Conservation (phyloP, 768 basidiomycete species). For the Lactarius vividus region DNA sequence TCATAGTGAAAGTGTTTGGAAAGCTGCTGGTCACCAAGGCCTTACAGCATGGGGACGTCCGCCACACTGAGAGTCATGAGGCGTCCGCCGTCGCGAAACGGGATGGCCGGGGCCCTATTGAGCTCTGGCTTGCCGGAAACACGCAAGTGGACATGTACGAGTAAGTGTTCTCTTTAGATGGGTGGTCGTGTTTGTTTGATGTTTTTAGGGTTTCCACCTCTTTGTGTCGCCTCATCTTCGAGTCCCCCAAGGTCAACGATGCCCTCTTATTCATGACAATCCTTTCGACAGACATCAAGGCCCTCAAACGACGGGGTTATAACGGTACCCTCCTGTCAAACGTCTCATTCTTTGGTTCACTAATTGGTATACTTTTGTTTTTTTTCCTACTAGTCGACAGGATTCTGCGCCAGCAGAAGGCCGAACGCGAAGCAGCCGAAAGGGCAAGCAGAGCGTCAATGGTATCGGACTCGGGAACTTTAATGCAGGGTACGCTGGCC, state of each 20-base stretch:
- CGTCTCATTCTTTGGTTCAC: conserved; percentile 16
- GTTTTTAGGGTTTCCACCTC: conserved; percentile 72
- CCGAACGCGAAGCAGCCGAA: conserved; percentile 57
- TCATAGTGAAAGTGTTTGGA: conserved; percentile 65
- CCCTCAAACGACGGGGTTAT: conserved; percentile 80
- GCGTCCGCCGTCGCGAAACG: conserved; percentile 69
- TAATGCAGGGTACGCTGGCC: conserved; percentile 16
- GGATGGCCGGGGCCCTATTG: conserved; percentile 56
- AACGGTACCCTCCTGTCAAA: conserved; percentile 51
- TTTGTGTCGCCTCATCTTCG: conserved; percentile 75
- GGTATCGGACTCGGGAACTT: conserved; percentile 21
- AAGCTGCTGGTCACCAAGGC: conserved; percentile 63
- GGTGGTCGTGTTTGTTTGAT: neutral
- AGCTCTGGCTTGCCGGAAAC: conserved; percentile 75
- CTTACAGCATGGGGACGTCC: conserved; percentile 50
- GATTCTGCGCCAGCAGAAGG: conserved; percentile 81
- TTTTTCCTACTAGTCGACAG: conserved; percentile 63
- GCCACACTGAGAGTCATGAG: conserved; percentile 55
- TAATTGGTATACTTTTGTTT: conserved; percentile 27
- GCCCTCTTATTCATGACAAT: conserved; percentile 90
- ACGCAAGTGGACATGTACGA: conserved; percentile 88
- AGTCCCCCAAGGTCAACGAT: conserved; percentile 79
- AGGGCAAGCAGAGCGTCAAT: conserved; percentile 38
- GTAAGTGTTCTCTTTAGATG: conserved; percentile 46
- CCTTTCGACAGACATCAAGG: conserved; percentile 82